Evolutionary conservation across 129 eudicot species (phyloP).

Genomic region (Helianthus annuus): DNA sequence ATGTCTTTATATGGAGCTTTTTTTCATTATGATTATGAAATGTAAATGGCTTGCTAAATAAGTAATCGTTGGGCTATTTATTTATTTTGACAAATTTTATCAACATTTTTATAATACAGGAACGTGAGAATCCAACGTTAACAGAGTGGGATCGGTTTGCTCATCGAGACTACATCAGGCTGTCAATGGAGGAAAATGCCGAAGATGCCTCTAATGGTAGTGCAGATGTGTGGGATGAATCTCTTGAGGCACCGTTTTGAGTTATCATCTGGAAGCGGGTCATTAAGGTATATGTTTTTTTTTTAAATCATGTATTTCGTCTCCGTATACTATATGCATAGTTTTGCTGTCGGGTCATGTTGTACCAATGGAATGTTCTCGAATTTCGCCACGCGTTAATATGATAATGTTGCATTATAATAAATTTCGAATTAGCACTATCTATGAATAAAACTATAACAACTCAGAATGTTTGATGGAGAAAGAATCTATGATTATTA

Average conservation of each 20-base stretch:
- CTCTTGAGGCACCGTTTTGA: conserved; percentile 88
- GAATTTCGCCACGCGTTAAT: background rate
- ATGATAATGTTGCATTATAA: background rate
- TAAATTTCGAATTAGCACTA: too few relatives aligned
- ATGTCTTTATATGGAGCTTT: too few relatives aligned
- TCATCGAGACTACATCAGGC: conserved; percentile 85
- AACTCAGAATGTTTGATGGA: too few relatives aligned
- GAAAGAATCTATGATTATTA: too few relatives aligned
- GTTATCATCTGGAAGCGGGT: conserved; percentile 35
- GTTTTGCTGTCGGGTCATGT: background rate
- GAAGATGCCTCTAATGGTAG: conserved; percentile 83
- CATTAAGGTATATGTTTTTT: conserved; percentile 15
- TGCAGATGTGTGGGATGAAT: conserved; percentile 91
- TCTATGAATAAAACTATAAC: too few relatives aligned
- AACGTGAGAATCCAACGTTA: conserved; percentile 95
- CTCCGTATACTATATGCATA: background rate
- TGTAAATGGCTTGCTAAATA: too few relatives aligned
- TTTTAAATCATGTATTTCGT: background rate
- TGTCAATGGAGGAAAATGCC: conserved; percentile 84
- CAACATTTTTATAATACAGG: conserved; percentile 40
- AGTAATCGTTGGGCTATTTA: background rate
- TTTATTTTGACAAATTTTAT: background rate
- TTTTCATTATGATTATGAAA: too few relatives aligned
- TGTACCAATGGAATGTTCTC: background rate
- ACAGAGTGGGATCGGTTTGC: conserved; percentile 99